phyloP scores from a whole-genome alignment of 352 stramenopile species.

The Phytophthora melonis region DNA sequence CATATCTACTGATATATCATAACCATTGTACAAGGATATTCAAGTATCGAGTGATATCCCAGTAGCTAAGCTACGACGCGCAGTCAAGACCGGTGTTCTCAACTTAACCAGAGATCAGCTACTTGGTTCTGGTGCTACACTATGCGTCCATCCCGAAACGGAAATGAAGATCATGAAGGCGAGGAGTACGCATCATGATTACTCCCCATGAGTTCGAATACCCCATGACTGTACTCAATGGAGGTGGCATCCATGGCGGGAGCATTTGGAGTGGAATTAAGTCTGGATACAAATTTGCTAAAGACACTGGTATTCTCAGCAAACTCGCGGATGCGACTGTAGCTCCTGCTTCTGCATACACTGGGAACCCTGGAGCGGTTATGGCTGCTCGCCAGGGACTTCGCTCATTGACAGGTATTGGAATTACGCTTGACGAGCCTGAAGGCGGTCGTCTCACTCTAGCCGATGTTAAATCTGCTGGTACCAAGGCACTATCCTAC shows the following conservation, averaged over 20 bases:
- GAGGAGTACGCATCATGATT: neutral
- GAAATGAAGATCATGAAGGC: conserved; percentile 7
- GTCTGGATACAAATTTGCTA: neutral
- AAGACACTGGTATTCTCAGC: neutral
- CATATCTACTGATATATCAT: conserved; percentile 7
- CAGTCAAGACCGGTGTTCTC: conserved; percentile 3
- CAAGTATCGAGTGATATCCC: conserved; percentile 7
- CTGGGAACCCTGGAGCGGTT: no score
- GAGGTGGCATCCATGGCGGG: neutral
- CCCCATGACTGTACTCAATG: neutral
- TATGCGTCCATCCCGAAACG: conserved; percentile 17
- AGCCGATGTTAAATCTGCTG: neutral
- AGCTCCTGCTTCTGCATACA: no score
- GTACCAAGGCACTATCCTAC: neutral
- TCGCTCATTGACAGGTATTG: neutral
- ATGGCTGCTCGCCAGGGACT: no score
- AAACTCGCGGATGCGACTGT: neutral
- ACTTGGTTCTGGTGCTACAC: neutral
- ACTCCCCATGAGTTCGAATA: no score
- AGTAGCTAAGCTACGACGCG: neutral
- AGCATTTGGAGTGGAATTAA: conserved; percentile 5
- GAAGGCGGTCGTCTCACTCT: conserved; percentile 1
- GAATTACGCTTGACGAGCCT: neutral
- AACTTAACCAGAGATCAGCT: conserved; percentile 9
- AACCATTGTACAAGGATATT: conserved; percentile 19